Conservation (phyloP, 331 rosid species). For the Pyrus hybrid region DNA sequence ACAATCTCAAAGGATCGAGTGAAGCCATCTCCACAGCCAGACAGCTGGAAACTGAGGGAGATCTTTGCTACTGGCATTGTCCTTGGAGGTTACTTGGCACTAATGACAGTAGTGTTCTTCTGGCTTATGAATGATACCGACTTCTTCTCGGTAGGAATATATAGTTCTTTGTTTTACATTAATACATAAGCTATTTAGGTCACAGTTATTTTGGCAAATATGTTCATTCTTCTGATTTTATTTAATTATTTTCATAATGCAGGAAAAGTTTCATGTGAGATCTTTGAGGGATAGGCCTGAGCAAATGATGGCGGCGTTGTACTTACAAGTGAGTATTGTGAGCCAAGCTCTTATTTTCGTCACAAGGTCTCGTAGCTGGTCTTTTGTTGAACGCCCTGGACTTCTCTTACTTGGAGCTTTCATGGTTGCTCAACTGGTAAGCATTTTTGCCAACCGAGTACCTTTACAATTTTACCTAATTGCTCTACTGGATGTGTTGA, state of each 20-base stretch:
- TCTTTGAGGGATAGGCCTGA: not conserved
- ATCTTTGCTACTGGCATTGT: conserved; percentile 94
- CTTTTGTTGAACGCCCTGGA: conserved; percentile 85
- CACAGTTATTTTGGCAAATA: not conserved
- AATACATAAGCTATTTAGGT: not conserved
- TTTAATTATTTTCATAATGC: conserved; percentile 10
- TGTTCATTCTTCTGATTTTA: not conserved
- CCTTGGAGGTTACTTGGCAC: conserved; percentile 91
- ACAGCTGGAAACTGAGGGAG: conserved; percentile 93
- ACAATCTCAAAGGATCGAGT: conserved; percentile 96
- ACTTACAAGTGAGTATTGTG: conserved; percentile 95
- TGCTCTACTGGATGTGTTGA: not conserved
- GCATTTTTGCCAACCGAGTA: not conserved
- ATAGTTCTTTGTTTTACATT: not conserved
- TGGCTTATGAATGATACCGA: conserved; percentile 66
- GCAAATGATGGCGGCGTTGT: conserved; percentile 94
- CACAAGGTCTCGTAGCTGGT: conserved; percentile 97
- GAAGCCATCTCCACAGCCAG: conserved; percentile 95
- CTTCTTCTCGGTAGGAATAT: conserved; percentile 64
- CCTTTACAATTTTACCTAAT: not conserved
- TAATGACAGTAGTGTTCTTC: conserved; percentile 89
- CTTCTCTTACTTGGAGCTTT: conserved; percentile 81
- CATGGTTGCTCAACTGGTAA: conserved; percentile 84
- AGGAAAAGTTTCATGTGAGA: conserved; percentile 64
- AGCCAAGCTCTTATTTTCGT: conserved; percentile 96